These are phyloP conservation scores for Cutaneotrichosporon daszewskae DNA, from an alignment of 1,284 basidiomycete genomes.

Conservation along the genomic window DNA sequence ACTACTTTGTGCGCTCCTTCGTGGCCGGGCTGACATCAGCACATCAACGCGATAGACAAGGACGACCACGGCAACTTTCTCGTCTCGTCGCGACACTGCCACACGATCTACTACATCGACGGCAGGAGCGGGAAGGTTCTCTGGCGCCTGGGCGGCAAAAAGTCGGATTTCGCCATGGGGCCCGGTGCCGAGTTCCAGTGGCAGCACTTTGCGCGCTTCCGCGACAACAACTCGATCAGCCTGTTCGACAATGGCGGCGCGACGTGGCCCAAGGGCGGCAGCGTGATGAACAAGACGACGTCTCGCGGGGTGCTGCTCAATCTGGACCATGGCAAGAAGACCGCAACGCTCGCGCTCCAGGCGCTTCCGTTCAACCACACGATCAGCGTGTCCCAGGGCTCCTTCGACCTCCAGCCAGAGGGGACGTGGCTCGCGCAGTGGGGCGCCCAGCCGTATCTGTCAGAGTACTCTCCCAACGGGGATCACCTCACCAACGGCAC, in stretches of 20 bases:
- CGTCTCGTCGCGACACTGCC: constrained; percentile 33
- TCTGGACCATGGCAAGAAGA: too few species aligned
- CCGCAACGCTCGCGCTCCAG: constrained; percentile 16
- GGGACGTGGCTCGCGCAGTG: constrained; percentile 25
- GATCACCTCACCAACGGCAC: too few species aligned
- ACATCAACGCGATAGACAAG: constrained; percentile 40
- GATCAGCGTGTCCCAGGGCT: constrained; percentile 28
- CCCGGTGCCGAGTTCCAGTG: constrained; percentile 22
- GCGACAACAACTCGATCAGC: constrained; percentile 12
- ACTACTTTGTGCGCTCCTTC: too few species aligned
- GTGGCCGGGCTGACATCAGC: too few species aligned
- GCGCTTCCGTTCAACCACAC: constrained; percentile 26
- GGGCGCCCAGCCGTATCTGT: constrained; percentile 19
- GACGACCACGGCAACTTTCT: constrained; percentile 38
- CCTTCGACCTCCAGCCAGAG: constrained; percentile 18
- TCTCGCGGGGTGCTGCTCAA: constrained; percentile 32
- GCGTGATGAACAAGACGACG: constrained; percentile 5
- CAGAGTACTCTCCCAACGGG: constrained; percentile 25
- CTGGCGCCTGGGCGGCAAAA: constrained; percentile 35
- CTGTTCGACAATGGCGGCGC: constrained; percentile 40
- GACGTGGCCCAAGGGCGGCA: too few species aligned
- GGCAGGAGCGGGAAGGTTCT: constrained; percentile 26
- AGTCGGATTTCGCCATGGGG: constrained; percentile 30
- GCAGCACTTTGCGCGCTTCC: constrained; percentile 35
- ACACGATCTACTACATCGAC: constrained; percentile 36